Percentiles rank a stretch among this genome's conserved stretches.
Evolutionary conservation across 2,329 filamentous ascomycete species (phyloP).

Genomic region (Emergomyces pasteurianus): DNA sequence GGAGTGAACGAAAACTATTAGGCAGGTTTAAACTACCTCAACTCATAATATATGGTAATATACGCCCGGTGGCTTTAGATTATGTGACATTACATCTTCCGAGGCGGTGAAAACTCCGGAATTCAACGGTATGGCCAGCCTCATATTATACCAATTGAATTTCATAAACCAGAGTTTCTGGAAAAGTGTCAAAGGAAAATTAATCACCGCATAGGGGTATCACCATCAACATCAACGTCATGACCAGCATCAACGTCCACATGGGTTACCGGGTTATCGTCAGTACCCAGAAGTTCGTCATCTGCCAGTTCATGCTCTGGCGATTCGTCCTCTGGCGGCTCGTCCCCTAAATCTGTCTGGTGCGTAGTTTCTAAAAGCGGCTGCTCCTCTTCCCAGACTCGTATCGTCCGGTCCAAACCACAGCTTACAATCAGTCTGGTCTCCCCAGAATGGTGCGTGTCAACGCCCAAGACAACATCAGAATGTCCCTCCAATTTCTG

Average conservation of each 20-base stretch:
- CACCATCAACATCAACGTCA: conserved; percentile 5
- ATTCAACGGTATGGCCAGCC: not conserved
- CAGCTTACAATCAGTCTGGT: conserved; percentile 46
- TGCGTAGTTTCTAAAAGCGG: conserved; percentile 6
- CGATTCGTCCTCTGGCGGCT: not conserved
- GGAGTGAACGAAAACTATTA: not conserved
- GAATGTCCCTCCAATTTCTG: conserved; percentile 51
- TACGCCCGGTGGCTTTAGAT: not conserved
- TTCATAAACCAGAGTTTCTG: not conserved
- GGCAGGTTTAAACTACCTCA: not conserved
- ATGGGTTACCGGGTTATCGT: not conserved
- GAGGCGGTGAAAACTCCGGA: not conserved
- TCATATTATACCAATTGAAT: not conserved
- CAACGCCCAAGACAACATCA: conserved; percentile 48
- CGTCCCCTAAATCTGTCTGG: not conserved
- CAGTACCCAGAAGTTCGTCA: not conserved
- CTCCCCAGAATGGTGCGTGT: conserved; percentile 43
- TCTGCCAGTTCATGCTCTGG: not conserved
- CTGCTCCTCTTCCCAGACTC: conserved; percentile 44
- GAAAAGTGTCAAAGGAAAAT: not conserved
- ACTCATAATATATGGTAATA: not conserved
- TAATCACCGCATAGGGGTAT: conserved; percentile 5
- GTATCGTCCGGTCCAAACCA: conserved; percentile 49
- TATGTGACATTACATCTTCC: not conserved
- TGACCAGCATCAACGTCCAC: not conserved